A percentile compares a stretch with the other conserved stretches of the same genome.
These are phyloP conservation scores for Colletotrichum sp. DNA, from an alignment of 2,329 filamentous ascomycete species.

Conservation along the genomic window DNA sequence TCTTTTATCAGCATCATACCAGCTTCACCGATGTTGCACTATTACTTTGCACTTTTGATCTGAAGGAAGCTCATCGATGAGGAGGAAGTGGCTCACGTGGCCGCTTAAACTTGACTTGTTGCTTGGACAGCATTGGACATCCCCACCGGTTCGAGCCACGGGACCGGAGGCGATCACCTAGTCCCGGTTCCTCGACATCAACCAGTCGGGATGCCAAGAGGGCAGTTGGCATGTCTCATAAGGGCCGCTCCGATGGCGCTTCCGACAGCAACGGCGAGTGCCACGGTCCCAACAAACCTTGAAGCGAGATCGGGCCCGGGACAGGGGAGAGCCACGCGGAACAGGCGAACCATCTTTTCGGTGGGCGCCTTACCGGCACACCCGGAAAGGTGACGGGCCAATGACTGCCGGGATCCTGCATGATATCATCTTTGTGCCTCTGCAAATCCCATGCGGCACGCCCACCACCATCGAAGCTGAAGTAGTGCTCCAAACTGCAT, in stretches of 20 bases:
- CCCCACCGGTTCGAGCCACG: slow-evolving; percentile 5
- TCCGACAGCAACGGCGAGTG: not conserved
- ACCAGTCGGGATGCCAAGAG: not conserved
- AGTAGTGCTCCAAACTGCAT: not conserved
- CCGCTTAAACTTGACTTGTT: not conserved
- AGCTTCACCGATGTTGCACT: not conserved
- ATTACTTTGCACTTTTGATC: not conserved
- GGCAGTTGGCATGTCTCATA: not conserved
- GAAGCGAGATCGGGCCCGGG: not conserved
- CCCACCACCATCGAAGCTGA: not conserved
- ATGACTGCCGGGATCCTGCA: not conserved
- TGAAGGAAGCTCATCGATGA: not conserved
- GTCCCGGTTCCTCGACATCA: not conserved
- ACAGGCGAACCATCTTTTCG: not conserved
- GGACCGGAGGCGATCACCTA: not conserved
- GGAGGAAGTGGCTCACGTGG: not conserved
- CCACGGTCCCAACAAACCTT: not conserved
- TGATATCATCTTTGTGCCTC: not conserved
- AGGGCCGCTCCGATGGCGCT: not conserved
- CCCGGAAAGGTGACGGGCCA: not conserved
- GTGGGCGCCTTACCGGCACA: slow-evolving; percentile 4
- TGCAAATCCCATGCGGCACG: not conserved
- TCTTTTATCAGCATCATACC: not conserved
- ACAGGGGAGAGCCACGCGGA: not conserved
- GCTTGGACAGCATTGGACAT: not conserved